These are phyloP conservation scores for Vinca minor DNA, from an alignment of 257 asterid species.

Conservation along the genomic window DNA sequence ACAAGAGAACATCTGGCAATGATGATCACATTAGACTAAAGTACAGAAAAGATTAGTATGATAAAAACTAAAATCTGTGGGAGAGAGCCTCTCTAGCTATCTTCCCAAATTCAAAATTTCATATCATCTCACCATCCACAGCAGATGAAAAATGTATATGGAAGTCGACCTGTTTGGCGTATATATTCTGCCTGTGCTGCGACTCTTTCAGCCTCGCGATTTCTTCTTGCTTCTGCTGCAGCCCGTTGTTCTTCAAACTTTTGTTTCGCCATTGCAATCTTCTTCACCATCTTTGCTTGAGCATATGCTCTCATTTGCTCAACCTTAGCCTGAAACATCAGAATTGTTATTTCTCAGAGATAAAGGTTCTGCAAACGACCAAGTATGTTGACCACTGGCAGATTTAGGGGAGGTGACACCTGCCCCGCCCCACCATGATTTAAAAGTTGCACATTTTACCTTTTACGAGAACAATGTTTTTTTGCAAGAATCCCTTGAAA, in stretches of 20 bases:
- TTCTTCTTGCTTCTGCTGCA: conserved; percentile 64
- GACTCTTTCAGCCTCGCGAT: conserved; percentile 57
- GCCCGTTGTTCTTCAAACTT: conserved; percentile 75
- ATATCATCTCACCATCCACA: conserved; percentile 53
- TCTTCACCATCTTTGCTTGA: conserved; percentile 79
- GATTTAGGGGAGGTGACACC: no score
- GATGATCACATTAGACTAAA: background rate
- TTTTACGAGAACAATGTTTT: no score
- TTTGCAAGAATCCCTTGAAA: no score
- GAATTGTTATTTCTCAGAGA: background rate
- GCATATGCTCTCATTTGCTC: conserved; percentile 85
- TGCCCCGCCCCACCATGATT: no score
- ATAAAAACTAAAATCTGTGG: background rate
- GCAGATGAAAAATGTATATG: conserved; percentile 55
- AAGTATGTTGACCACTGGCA: no score
- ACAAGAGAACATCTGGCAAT: background rate
- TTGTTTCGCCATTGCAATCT: conserved; percentile 78
- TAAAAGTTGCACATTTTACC: no score
- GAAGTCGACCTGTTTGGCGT: conserved; percentile 75
- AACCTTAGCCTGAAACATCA: conserved; percentile 39
- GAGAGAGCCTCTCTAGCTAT: no score
- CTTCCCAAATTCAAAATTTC: background rate
- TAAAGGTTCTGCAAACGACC: background rate
- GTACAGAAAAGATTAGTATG: background rate
- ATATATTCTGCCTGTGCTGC: conserved; percentile 69